These are phyloP conservation scores for Mycena crocata DNA, from an alignment of 768 basidiomycete species.

Conservation along the genomic window DNA sequence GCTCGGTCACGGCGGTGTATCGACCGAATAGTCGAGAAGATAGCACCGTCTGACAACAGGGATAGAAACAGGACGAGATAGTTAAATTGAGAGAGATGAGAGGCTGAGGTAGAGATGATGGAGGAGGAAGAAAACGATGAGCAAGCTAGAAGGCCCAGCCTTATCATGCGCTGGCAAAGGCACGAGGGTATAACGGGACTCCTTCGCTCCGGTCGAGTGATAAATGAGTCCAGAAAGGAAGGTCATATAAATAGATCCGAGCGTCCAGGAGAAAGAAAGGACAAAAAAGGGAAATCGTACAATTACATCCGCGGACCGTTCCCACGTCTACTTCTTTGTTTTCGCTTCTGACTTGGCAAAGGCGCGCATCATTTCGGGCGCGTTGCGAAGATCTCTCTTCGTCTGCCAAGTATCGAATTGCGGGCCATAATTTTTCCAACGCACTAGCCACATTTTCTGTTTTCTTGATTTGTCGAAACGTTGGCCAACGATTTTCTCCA, in stretches of 20 bases:
- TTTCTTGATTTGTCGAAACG: neutral
- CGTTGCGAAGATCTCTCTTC: neutral
- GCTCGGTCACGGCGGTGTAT: neutral
- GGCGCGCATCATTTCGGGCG: neutral
- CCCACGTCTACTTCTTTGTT: no score
- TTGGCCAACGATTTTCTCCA: neutral
- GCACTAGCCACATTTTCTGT: neutral
- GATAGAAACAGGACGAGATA: no score
- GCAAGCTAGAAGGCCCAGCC: no score
- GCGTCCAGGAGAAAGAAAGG: neutral
- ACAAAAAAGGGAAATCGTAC: neutral
- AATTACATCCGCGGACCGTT: neutral
- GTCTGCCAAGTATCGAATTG: neutral
- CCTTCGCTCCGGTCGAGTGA: neutral
- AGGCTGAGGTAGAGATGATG: no score
- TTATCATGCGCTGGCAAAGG: no score
- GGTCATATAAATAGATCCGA: no score
- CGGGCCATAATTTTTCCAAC: neutral
- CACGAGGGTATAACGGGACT: no score
- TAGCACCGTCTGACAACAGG: neutral
- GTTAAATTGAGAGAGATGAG: no score
- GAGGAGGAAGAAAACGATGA: no score
- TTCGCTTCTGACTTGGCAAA: neutral
- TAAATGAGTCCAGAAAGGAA: neutral
- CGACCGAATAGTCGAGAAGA: neutral